Evolutionary conservation across 768 basidiomycete genomes (phyloP), one percentile per base, ranked within the genome.

Genomic region (Calocera cornea): DNA sequence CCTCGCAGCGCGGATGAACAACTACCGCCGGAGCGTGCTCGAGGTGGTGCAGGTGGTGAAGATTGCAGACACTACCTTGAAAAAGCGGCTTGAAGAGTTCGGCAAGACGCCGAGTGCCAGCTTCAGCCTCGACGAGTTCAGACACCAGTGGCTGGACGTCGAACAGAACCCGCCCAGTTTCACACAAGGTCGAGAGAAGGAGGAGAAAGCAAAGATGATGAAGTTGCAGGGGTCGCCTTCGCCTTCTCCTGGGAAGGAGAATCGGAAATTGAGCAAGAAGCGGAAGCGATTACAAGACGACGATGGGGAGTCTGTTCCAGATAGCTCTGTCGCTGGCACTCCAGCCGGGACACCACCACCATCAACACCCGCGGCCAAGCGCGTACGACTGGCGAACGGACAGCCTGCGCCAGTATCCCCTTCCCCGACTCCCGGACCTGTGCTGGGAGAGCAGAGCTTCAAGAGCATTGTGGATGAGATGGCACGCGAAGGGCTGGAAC

Each of bases 11-110:
- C 86, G 97, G 29, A 98, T 99, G 97, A 97, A 95, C 79, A 97
- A 97, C 76, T 98, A 95, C 74, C 81, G 95, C 47, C 81, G 97
- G 54, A 91, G 88, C 29, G 83, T 97, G 12, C 90, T 95, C 74
- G 97, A 99, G 77, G 90, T 99, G 60, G 94, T 97, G 22, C 97
- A 99, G 74, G 94, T 99, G 17, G 97, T 98, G 71, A 99, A 98
- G 78, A 97, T 97, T 71, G 92, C 94, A n/a, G 94, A 97, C 73
- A 87, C 87, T 12, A 99, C 97, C 2, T 78, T 99, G 47, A 87
- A 87, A 78, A 97, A 95, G 76, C 85, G 97, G 19, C 79, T 99
- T 17, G 90, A 94, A 29, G 97, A 99, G 78, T 99, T 99, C 81
- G 91, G 87, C 74, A 85, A 84, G 71, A 97, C 94, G 1, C 87